phyloP scores from a whole-genome alignment of 1,139 yeast genomes.

The Hansenula sp. region DNA sequence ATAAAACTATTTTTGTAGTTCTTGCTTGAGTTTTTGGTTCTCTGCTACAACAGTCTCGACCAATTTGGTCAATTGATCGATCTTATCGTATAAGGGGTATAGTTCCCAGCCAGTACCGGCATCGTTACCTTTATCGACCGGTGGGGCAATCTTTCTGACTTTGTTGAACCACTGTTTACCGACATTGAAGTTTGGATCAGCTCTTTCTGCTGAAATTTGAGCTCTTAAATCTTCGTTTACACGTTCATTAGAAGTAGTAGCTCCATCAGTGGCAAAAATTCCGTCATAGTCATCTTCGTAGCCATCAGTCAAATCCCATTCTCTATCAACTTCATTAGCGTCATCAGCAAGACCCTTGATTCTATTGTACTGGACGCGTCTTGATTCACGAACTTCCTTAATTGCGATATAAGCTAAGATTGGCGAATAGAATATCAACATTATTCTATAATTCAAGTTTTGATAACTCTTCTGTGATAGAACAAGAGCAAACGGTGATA shows the following conservation, averaged over 20 bases:
- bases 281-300: conserved; percentile 43
- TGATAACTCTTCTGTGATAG: conserved; percentile 24
- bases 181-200: conserved; percentile 66
- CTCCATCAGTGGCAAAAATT: conserved; percentile 23
- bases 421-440: conserved; percentile 69
- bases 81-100: conserved; percentile 45
- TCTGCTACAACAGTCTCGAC: conserved; percentile 20
- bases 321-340: conserved; percentile 73
- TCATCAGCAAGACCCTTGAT: conserved; percentile 66
- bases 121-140: conserved; percentile 50
- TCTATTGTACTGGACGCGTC: conserved; percentile 70
- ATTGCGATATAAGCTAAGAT: conserved; percentile 55
- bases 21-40: conserved; percentile 1
- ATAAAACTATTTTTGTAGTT: neutral
- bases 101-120: conserved; percentile 67
- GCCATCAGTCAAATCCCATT: conserved; percentile 85
- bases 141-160: conserved; percentile 49
- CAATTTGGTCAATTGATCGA: conserved; percentile 28
- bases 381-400: conserved; percentile 63
- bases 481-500: conserved; percentile 33
- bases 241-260: conserved; percentile 8
- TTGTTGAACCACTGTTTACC: conserved; percentile 46
- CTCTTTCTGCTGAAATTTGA: conserved; percentile 62
- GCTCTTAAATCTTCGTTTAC: conserved; percentile 35
- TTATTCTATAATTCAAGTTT: conserved; percentile 44